A percentile compares a stretch with the other conserved stretches of the same genome.
phyloP scores from a whole-genome alignment of 371 early-diverging fungal species.

The Encephalitozoon cuniculi region DNA sequence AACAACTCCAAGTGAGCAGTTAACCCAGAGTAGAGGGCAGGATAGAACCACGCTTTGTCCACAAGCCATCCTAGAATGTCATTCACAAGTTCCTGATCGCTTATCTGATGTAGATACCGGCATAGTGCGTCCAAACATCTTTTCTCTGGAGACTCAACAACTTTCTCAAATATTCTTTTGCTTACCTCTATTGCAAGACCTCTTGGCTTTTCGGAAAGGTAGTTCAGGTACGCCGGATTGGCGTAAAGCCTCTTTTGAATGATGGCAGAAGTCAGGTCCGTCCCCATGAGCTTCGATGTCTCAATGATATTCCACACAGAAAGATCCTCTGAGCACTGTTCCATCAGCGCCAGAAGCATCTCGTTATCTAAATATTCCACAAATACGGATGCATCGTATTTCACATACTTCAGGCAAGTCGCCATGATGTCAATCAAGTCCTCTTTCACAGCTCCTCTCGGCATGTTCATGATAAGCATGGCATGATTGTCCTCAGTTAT shows the following conservation, averaged over 20 bases:
- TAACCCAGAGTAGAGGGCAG: neutral
- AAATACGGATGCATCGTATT: slow-evolving; percentile 10
- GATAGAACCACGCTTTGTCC: too few species aligned
- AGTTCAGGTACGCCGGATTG: neutral
- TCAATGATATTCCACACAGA: neutral
- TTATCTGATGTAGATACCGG: neutral
- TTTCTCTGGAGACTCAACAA: neutral
- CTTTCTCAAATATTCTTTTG: neutral
- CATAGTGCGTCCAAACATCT: neutral
- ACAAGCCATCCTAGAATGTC: neutral
- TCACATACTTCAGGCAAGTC: slow-evolving; percentile 10
- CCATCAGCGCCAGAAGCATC: neutral
- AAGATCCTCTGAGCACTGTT: neutral
- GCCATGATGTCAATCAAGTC: slow-evolving; percentile 6
- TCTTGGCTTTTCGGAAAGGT: neutral
- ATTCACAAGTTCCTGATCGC: neutral
- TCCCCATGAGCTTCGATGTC: neutral
- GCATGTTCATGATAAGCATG: neutral
- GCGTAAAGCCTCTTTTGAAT: neutral
- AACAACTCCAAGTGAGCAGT: neutral
- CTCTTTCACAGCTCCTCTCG: neutral
- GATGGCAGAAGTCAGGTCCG: slow-evolving; percentile 1
- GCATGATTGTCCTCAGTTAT: slow-evolving; percentile 1
- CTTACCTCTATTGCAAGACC: neutral
- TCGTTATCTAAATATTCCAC: neutral